These are phyloP conservation scores for Pseudogymnoascus sp. DNA, from an alignment of 2,329 filamentous ascomycete genomes.

Conservation along the genomic window DNA sequence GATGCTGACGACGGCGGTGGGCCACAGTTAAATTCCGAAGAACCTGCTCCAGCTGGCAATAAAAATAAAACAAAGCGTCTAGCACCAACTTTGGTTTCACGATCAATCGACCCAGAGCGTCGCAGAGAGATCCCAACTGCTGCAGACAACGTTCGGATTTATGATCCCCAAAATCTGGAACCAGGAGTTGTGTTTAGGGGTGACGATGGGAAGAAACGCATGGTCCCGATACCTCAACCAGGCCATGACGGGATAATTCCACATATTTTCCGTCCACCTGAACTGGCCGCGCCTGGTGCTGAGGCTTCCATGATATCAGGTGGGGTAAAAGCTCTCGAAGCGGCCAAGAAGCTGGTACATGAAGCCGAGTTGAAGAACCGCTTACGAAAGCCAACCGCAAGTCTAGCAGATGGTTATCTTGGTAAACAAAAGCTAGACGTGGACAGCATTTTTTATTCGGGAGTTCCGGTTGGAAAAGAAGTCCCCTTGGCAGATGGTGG, in stretches of 20 bases:
- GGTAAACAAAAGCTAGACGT: slow-evolving; percentile 30
- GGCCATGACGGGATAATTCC: not conserved
- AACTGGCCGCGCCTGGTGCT: not conserved
- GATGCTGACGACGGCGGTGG: not conserved
- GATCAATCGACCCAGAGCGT: slow-evolving; percentile 17
- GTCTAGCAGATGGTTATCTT: slow-evolving; percentile 27
- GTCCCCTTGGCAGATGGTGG: slow-evolving; percentile 21
- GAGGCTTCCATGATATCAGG: not conserved
- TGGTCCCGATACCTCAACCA: slow-evolving; percentile 8
- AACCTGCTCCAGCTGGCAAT: slow-evolving; percentile 4
- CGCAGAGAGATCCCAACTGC: slow-evolving; percentile 19
- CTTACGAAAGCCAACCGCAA: not conserved
- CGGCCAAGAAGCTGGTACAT: not conserved
- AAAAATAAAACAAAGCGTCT: slow-evolving; percentile 28
- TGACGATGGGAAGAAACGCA: slow-evolving; percentile 18
- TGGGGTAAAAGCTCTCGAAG: not conserved
- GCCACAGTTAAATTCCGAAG: not conserved
- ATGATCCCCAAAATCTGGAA: slow-evolving; percentile 13
- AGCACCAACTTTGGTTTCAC: slow-evolving; percentile 23
- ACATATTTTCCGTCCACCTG: not conserved
- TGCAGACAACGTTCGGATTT: slow-evolving; percentile 17
- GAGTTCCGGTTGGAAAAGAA: slow-evolving; percentile 22
- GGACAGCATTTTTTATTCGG: slow-evolving; percentile 35
- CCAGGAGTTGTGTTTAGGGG: slow-evolving; percentile 16
- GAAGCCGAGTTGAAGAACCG: slow-evolving; percentile 8